Conservation (phyloP, 1,284 basidiomycete genomes). For the Porogramme epimiltina region DNA sequence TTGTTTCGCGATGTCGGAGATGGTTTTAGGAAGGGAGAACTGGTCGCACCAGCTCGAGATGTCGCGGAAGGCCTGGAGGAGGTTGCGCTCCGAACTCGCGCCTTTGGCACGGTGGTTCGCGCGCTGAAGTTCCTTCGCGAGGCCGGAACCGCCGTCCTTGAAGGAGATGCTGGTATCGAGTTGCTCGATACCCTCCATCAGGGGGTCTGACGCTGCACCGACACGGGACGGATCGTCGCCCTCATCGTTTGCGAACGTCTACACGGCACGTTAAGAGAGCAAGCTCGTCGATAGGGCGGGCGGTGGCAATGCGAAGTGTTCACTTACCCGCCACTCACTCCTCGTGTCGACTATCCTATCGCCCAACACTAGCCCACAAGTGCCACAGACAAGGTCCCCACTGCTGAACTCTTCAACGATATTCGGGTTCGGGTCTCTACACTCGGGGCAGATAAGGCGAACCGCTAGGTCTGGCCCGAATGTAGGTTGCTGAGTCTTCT, state of each 20-base stretch:
- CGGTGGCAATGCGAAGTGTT: slow-evolving; percentile 3
- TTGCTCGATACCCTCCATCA: slow-evolving; percentile 93
- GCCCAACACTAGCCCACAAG: slow-evolving; percentile 94
- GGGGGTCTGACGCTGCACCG: slow-evolving; percentile 91
- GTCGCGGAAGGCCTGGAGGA: slow-evolving; percentile 87
- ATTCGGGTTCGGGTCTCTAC: slow-evolving; percentile 89
- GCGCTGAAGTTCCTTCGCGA: slow-evolving; percentile 91
- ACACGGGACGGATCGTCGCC: slow-evolving; percentile 99
- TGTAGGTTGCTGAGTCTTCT: slow-evolving; percentile 53
- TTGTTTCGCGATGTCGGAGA: slow-evolving; percentile 95
- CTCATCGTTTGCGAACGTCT: slow-evolving; percentile 99
- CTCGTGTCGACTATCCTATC: slow-evolving; percentile 97
- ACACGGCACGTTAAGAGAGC: slow-evolving; percentile 26
- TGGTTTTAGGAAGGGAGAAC: slow-evolving; percentile 92
- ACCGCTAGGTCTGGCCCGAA: slow-evolving; percentile 85
- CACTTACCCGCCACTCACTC: slow-evolving; percentile 94
- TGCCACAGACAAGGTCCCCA: slow-evolving; percentile 96
- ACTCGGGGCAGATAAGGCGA: slow-evolving; percentile 93
- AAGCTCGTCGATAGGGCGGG: background rate
- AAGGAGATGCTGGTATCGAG: slow-evolving; percentile 95
- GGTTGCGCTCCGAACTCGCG: slow-evolving; percentile 81
- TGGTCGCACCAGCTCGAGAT: slow-evolving; percentile 94
- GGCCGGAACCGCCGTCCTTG: slow-evolving; percentile 91
- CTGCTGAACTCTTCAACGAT: slow-evolving; percentile 97
- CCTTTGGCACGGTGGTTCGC: slow-evolving; percentile 81